Percentiles rank a stretch among this genome's conserved stretches.
These are phyloP conservation scores for Carallia pectinifolia DNA, from an alignment of 345 rosid genomes.

Conservation along the genomic window DNA sequence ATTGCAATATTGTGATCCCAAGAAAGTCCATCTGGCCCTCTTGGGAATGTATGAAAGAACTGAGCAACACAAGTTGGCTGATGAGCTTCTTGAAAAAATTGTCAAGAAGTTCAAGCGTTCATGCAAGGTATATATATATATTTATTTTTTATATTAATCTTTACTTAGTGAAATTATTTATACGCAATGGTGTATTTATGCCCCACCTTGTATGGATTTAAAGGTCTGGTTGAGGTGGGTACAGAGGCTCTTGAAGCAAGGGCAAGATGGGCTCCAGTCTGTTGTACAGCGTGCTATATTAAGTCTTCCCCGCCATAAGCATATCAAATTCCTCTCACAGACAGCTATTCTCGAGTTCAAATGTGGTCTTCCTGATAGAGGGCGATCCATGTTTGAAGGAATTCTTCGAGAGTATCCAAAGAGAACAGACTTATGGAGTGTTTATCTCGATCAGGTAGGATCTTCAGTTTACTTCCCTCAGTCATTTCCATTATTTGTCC, in stretches of 20 bases:
- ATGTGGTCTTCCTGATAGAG: conserved; percentile 84
- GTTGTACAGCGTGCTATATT: conserved; percentile 66
- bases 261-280: conserved; percentile 62
- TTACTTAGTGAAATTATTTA: neutral
- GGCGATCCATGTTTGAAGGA: conserved; percentile 82
- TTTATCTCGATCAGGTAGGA: conserved; percentile 89
- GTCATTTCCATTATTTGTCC: neutral
- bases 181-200: neutral
- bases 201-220: conserved; percentile 5
- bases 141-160: neutral
- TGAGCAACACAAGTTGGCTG: conserved; percentile 65
- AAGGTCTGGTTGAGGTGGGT: conserved; percentile 82
- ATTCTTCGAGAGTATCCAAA: conserved; percentile 86
- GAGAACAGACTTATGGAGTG: conserved; percentile 93
- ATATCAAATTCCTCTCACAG: conserved; percentile 81
- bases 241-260: conserved; percentile 51
- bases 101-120: conserved; percentile 85
- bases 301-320: conserved; percentile 81
- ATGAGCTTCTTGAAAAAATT: conserved; percentile 76
- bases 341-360: conserved; percentile 87
- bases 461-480: neutral
- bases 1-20: conserved; percentile 78
- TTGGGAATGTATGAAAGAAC: conserved; percentile 84
- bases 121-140: conserved; percentile 58
- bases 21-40: conserved; percentile 76